Conservation (phyloP, 768 basidiomycete species). For the Lentinula sp. region DNA sequence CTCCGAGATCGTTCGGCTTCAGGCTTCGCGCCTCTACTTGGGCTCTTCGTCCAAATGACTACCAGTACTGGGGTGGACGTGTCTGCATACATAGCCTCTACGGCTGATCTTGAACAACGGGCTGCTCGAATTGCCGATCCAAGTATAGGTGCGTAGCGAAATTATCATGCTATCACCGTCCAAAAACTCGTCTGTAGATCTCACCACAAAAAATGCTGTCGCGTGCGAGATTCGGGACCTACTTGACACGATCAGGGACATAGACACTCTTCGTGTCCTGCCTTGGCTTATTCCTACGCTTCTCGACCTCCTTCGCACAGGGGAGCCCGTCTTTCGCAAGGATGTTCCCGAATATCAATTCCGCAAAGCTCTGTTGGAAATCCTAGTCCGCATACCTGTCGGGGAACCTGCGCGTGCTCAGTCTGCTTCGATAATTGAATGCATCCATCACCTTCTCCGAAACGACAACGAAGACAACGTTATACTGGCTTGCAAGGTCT, state of each 20-base stretch:
- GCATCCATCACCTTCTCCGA: conserved; percentile 79
- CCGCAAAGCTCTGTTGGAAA: conserved; percentile 82
- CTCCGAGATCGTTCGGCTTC: background rate
- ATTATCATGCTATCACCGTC: background rate
- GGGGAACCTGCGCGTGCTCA: conserved; percentile 74
- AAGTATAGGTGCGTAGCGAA: conserved; percentile 46
- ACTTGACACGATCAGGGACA: conserved; percentile 73
- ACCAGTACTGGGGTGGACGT: conserved; percentile 28
- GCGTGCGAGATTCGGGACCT: conserved; percentile 77
- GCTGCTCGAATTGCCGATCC: conserved; percentile 73
- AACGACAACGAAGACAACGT: conserved; percentile 97
- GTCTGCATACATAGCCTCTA: conserved; percentile 27
- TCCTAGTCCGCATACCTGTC: conserved; percentile 81
- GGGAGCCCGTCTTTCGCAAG: conserved; percentile 60
- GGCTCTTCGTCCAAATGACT: conserved; percentile 19
- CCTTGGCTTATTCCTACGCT: conserved; percentile 70
- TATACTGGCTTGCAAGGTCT: conserved; percentile 80
- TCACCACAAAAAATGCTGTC: conserved; percentile 62
- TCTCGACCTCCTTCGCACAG: conserved; percentile 64
- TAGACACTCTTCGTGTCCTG: conserved; percentile 63
- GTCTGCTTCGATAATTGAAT: conserved; percentile 59
- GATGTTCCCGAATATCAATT: conserved; percentile 73
- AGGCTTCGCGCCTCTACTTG: conserved; percentile 1
- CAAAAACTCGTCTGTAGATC: conserved; percentile 35
- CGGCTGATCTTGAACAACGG: conserved; percentile 62